These are phyloP conservation scores for Thoreauomyces humboldtii DNA, from an alignment of 192 early-diverging fungal genomes.

Conservation along the genomic window DNA sequence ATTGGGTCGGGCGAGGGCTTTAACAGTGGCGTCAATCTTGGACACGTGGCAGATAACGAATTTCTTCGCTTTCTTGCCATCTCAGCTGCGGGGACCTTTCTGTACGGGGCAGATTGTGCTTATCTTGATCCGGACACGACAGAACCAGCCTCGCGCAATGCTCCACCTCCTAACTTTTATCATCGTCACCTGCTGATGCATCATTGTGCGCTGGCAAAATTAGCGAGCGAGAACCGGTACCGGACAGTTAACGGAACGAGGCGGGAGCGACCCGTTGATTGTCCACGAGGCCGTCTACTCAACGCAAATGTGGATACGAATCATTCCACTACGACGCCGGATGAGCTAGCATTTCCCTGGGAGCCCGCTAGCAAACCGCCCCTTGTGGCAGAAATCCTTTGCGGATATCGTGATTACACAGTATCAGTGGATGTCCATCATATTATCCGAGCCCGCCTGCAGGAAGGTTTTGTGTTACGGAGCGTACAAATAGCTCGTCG, in stretches of 20 bases:
- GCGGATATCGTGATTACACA: constrained; percentile 41
- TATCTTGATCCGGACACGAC: constrained; percentile 31
- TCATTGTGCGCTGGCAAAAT: constrained; percentile 20
- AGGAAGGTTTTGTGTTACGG: constrained; percentile 46
- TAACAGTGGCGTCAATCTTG: constrained; percentile 44
- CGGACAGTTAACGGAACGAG: constrained; percentile 26
- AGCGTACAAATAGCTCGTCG: constrained; percentile 25
- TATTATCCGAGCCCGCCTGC: constrained; percentile 36
- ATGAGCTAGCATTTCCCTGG: constrained; percentile 54
- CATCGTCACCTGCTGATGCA: constrained; percentile 44
- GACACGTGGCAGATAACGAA: constrained; percentile 53
- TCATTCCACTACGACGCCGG: constrained; percentile 16
- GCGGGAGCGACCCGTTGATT: constrained; percentile 44
- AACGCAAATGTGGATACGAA: constrained; percentile 29
- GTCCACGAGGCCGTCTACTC: constrained; percentile 32
- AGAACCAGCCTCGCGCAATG: too few species aligned
- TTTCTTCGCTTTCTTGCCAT: constrained; percentile 46
- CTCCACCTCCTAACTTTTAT: constrained; percentile 47
- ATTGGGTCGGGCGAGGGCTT: constrained; percentile 46
- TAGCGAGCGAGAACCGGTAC: constrained; percentile 12
- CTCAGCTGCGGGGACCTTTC: constrained; percentile 39
- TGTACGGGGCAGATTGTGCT: constrained; percentile 46
- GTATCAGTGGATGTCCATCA: constrained; percentile 24
- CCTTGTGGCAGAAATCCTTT: constrained; percentile 46
- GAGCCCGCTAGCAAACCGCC: constrained; percentile 36